These are phyloP conservation scores for Fusarium coffeatum DNA, from an alignment of 2,329 filamentous ascomycete genomes.

Conservation along the genomic window DNA sequence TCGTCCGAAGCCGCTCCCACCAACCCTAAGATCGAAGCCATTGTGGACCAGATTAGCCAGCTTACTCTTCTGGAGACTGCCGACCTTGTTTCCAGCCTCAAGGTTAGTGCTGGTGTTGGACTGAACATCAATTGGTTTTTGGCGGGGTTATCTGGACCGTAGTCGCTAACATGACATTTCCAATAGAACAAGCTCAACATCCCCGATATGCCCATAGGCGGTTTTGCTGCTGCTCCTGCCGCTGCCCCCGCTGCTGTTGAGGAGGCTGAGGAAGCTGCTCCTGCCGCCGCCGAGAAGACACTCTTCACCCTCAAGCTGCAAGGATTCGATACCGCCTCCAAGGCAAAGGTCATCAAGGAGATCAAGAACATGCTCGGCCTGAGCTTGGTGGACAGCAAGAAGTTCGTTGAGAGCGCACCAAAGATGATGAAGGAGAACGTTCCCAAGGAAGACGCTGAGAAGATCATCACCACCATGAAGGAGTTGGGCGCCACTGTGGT, in stretches of 20 bases:
- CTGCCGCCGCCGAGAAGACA: slow-evolving; percentile 92
- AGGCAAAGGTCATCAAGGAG: slow-evolving; percentile 99
- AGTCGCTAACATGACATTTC: slow-evolving; percentile 29
- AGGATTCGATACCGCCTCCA: slow-evolving; percentile 86
- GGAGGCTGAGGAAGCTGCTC: slow-evolving; percentile 89
- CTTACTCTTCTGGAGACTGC: slow-evolving; percentile 98
- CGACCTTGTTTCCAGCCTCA: slow-evolving; percentile 92
- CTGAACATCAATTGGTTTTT: slow-evolving; percentile 24
- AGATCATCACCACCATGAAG: slow-evolving; percentile 96
- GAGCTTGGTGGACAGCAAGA: slow-evolving; percentile 99
- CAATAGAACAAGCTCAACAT: slow-evolving; percentile 91
- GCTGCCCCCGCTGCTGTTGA: slow-evolving; percentile 71
- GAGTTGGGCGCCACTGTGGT: slow-evolving; percentile 86
- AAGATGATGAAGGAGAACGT: slow-evolving; percentile 99
- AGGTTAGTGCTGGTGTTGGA: slow-evolving; percentile 68
- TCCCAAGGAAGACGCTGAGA: slow-evolving; percentile 98
- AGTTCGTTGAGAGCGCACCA: slow-evolving; percentile 97
- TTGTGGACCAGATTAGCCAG: slow-evolving; percentile 98
- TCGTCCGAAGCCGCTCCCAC: slow-evolving; percentile 77
- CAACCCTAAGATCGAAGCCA: slow-evolving; percentile 92
- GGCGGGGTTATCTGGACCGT: not conserved
- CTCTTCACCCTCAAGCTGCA: slow-evolving; percentile 96
- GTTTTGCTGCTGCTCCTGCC: slow-evolving; percentile 78
- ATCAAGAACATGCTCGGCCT: slow-evolving; percentile 95
- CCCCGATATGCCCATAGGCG: slow-evolving; percentile 94